These are phyloP conservation scores for Apiospora phragmitis DNA, from an alignment of 2,329 filamentous ascomycete genomes.

Conservation along the genomic window DNA sequence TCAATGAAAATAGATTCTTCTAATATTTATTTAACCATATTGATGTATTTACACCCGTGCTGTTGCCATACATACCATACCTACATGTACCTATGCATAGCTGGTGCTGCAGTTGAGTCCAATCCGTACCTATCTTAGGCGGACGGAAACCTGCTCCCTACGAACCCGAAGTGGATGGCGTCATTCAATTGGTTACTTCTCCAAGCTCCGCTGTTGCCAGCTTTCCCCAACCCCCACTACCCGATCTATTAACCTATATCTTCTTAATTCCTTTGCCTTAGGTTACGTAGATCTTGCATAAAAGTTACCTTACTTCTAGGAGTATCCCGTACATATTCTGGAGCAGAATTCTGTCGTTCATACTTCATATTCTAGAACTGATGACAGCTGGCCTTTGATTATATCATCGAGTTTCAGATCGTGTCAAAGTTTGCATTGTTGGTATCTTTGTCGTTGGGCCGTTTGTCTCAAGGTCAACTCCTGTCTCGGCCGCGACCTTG, in stretches of 20 bases:
- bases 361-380: background rate
- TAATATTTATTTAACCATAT: background rate
- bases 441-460: background rate
- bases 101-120: background rate
- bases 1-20: background rate
- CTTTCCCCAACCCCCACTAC: background rate
- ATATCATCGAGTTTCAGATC: background rate
- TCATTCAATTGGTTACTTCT: background rate
- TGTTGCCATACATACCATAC: background rate
- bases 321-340: background rate
- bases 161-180: background rate
- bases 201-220: conserved; percentile 1
- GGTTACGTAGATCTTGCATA: background rate
- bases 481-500: background rate
- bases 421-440: background rate
- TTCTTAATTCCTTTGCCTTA: background rate
- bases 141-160: background rate
- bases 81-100: background rate
- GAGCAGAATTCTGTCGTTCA: background rate
- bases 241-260: background rate
- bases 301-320: background rate
- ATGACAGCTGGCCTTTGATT: background rate
- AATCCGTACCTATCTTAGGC: background rate
- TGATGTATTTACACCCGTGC: background rate
- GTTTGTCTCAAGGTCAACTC: background rate